Conservation (phyloP, 345 rosid species). For the Trapa incisa region DNA sequence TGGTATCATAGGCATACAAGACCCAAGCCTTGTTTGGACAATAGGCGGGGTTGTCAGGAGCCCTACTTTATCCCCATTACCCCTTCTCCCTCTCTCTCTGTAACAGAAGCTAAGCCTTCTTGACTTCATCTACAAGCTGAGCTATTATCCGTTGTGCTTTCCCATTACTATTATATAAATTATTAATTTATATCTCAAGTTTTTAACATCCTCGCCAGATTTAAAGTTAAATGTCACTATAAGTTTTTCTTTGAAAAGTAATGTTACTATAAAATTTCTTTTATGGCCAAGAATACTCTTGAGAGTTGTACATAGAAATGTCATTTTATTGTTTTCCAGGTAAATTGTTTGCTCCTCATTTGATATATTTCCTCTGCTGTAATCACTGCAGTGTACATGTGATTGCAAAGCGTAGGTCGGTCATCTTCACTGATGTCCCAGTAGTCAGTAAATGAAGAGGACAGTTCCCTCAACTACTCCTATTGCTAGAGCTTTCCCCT, state of each 20-base stretch:
- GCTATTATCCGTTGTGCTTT: conserved; percentile 1
- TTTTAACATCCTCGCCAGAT: neutral
- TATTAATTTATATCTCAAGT: neutral
- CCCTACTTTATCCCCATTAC: neutral
- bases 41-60: neutral
- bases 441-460: conserved; percentile 3
- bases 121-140: conserved; percentile 6
- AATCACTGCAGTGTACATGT: neutral
- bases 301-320: neutral
- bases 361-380: neutral
- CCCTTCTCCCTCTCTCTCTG: neutral
- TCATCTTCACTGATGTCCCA: conserved; percentile 1
- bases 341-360: neutral
- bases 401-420: conserved; percentile 2
- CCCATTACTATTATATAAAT: neutral
- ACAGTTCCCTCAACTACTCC: conserved; percentile 5
- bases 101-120: neutral
- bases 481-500: conserved; percentile 2
- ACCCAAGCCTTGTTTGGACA: conserved; percentile 15
- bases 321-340: neutral
- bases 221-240: neutral
- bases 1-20: conserved; percentile 10
- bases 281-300: neutral
- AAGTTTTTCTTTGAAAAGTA: neutral
- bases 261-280: neutral